A percentile compares a stretch with the other conserved stretches of the same genome.
Conservation (phyloP, 352 stramenopile species). For the Phytophthora pseudosyringae region DNA sequence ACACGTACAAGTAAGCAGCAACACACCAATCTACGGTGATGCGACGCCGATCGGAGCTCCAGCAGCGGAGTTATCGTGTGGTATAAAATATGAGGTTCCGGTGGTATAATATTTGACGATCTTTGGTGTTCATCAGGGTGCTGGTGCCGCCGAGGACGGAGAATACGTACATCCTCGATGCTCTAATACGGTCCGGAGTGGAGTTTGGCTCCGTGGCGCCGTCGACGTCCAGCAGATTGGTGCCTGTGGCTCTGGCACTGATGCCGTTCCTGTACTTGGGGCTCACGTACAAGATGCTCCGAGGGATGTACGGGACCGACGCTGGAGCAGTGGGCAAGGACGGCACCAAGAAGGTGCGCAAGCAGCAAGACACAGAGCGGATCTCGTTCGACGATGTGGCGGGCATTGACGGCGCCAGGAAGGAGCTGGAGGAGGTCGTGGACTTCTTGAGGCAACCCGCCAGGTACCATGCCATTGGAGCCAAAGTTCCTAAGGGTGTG, state of each 20-base stretch:
- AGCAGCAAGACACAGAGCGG: slow-evolving; percentile 40
- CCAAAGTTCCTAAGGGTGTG: slow-evolving; percentile 93
- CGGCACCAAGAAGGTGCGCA: slow-evolving; percentile 56
- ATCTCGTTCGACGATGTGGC: slow-evolving; percentile 94
- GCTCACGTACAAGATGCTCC: slow-evolving; percentile 86
- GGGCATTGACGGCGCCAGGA: slow-evolving; percentile 93
- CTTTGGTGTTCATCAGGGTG: slow-evolving; percentile 48
- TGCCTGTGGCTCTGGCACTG: slow-evolving; percentile 68
- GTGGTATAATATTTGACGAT: slow-evolving; percentile 17
- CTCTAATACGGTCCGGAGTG: slow-evolving; percentile 61
- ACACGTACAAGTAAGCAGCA: slow-evolving; percentile 62
- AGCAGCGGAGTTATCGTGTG: slow-evolving; percentile 3
- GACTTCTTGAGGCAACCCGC: slow-evolving; percentile 94
- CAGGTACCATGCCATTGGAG: slow-evolving; percentile 94
- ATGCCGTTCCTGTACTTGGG: slow-evolving; percentile 87
- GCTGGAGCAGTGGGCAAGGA: slow-evolving; percentile 71
- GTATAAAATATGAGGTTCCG: slow-evolving; percentile 7
- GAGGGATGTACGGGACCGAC: slow-evolving; percentile 63
- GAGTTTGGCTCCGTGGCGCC: slow-evolving; percentile 71
- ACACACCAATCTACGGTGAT: background rate
- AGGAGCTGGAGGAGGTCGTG: slow-evolving; percentile 94
- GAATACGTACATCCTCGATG: slow-evolving; percentile 74
- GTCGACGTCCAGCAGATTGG: slow-evolving; percentile 49
- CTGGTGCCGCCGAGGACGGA: slow-evolving; percentile 76
- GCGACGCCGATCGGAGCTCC: slow-evolving; percentile 3